Evolutionary conservation across 106 monocot genomes (phyloP).

Genomic region (Acorus gramineus): DNA sequence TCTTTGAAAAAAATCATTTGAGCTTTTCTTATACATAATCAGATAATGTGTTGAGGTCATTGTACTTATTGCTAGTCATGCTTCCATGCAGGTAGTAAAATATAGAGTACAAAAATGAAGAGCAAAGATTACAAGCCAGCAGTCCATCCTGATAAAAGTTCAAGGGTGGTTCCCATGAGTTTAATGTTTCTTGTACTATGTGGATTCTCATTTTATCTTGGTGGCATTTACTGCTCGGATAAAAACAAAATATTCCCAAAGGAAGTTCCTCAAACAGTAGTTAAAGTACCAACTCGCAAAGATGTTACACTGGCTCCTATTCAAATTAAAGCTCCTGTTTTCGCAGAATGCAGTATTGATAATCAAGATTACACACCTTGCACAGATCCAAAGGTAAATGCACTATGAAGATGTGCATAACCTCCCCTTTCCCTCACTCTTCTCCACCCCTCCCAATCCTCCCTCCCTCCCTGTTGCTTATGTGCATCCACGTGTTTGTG

Average conservation of each 20-base stretch:
- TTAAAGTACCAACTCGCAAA: constrained; percentile 7
- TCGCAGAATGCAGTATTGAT: constrained; percentile 61
- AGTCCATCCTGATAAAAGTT: constrained; percentile 25
- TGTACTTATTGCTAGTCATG: not conserved
- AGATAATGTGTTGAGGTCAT: too few relatives aligned
- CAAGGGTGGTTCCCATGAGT: constrained; percentile 37
- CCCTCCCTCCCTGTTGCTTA: too few relatives aligned
- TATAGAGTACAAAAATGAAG: constrained; percentile 40
- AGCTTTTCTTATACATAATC: too few relatives aligned
- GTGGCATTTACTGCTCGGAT: constrained; percentile 54
- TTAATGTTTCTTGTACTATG: constrained; percentile 55
- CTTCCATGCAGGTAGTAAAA: not conserved
- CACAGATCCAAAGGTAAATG: constrained; percentile 84
- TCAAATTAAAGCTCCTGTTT: constrained; percentile 33
- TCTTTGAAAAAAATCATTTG: too few relatives aligned
- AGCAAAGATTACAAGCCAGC: constrained; percentile 47
- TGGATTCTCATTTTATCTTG: constrained; percentile 81
- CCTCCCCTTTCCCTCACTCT: too few relatives aligned
- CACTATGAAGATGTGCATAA: too few relatives aligned
- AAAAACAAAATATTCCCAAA: constrained; percentile 28
- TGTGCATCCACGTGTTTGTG: too few relatives aligned
- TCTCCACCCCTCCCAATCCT: too few relatives aligned
- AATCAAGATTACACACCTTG: constrained; percentile 97
- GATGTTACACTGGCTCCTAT: constrained; percentile 22
- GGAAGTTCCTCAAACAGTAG: constrained; percentile 8